Evolutionary conservation across 805 yeast genomes (phyloP).

Genomic region (Lachancea fermentati): DNA sequence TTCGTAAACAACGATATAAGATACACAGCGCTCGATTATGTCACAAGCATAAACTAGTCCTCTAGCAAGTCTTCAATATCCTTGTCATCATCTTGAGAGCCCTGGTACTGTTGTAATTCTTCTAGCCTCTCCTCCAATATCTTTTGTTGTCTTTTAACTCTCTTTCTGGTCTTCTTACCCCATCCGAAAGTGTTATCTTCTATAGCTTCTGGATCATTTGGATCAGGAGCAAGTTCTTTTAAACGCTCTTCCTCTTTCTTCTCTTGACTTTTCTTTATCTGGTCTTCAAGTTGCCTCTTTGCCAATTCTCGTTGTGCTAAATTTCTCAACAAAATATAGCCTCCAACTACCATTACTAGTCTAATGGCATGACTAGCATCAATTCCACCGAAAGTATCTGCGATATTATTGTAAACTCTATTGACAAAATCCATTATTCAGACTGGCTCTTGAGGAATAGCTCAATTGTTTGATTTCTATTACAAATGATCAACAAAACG

Average conservation of each 20-base stretch:
- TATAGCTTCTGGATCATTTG: conserved; percentile 34
- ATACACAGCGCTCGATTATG: no score
- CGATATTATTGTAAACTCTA: conserved; percentile 13
- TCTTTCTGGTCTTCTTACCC: conserved; percentile 70
- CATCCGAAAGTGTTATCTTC: conserved; percentile 56
- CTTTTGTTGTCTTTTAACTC: conserved; percentile 50
- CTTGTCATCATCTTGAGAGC: conserved; percentile 41
- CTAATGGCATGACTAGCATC: conserved; percentile 21
- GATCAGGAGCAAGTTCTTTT: conserved; percentile 32
- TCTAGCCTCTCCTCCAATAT: conserved; percentile 44
- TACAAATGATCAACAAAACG: background rate
- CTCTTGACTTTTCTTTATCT: conserved; percentile 34
- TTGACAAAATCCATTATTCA: conserved; percentile 10
- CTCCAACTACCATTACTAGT: conserved; percentile 48
- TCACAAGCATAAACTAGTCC: no score
- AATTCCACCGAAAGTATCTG: conserved; percentile 17
- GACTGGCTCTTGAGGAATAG: background rate
- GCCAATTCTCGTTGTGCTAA: conserved; percentile 53
- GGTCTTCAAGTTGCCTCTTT: conserved; percentile 49
- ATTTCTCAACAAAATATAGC: conserved; percentile 54
- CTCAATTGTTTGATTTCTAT: background rate
- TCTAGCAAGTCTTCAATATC: conserved; percentile 67
- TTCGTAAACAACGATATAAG: background rate
- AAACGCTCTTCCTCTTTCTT: conserved; percentile 30
- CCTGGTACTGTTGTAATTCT: conserved; percentile 37